These are phyloP conservation scores for Exserohilum turcica DNA, from an alignment of 2,329 filamentous ascomycete genomes.

Conservation along the genomic window DNA sequence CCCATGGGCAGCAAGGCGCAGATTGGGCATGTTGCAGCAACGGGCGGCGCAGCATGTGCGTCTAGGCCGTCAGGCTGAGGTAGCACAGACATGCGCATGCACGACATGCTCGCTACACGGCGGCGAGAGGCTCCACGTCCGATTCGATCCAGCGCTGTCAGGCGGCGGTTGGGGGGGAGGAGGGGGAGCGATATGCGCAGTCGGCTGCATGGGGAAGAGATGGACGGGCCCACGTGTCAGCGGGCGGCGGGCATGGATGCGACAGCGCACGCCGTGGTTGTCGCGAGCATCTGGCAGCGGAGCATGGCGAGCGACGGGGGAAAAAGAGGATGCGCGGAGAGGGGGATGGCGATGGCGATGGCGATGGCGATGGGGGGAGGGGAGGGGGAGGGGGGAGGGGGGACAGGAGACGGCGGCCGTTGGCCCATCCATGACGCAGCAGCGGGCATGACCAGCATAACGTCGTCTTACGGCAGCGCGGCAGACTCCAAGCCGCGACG, in stretches of 20 bases:
- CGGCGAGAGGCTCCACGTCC: constrained; percentile 1
- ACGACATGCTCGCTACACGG: constrained; percentile 10
- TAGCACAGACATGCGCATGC: constrained; percentile 7
- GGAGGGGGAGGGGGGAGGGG: background rate
- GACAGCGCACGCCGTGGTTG: constrained; percentile 12
- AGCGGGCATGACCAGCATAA: constrained; percentile 1
- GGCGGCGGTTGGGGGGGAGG: background rate
- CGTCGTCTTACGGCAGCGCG: constrained; percentile 6
- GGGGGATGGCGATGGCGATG: background rate
- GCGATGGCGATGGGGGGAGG: background rate
- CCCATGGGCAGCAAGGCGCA: background rate
- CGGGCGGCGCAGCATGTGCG: constrained; percentile 1
- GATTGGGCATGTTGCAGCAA: constrained; percentile 3
- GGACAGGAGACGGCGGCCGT: background rate
- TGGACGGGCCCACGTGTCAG: constrained; percentile 26
- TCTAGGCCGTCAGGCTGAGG: constrained; percentile 8
- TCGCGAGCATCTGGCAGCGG: background rate
- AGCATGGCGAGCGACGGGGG: background rate
- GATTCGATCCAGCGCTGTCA: background rate
- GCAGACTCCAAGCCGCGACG: constrained; percentile 4
- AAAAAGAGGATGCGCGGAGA: no score
- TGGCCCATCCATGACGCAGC: background rate
- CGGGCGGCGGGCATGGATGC: constrained; percentile 7
- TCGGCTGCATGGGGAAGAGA: constrained; percentile 22
- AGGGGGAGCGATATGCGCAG: constrained; percentile 17